Evolutionary conservation across 768 basidiomycete species (phyloP).

Genomic region (Heimioporus sp.): DNA sequence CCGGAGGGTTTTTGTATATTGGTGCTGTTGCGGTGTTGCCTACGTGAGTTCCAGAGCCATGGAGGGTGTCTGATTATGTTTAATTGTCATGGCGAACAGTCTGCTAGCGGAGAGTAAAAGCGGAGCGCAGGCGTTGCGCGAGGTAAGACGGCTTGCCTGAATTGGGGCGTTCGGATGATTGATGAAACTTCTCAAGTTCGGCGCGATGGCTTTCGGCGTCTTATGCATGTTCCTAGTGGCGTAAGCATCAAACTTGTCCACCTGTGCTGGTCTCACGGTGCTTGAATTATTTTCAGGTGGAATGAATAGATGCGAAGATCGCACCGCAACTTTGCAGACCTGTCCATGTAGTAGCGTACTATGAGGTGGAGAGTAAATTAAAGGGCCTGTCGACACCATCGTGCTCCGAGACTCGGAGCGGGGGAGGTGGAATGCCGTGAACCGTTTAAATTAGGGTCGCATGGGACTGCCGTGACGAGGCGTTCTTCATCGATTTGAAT

Average conservation of each 20-base stretch:
- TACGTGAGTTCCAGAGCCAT: constrained; percentile 53
- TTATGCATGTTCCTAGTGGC: constrained; percentile 90
- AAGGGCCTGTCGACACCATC: no score
- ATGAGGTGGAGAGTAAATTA: no score
- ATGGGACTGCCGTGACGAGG: background rate
- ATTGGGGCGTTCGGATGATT: constrained; percentile 14
- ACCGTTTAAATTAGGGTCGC: constrained; percentile 24
- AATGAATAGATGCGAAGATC: constrained; percentile 56
- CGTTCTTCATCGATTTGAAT: constrained; percentile 12
- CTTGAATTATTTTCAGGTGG: constrained; percentile 50
- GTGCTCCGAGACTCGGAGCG: constrained; percentile 7
- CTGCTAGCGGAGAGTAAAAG: constrained; percentile 86
- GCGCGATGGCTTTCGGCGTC: constrained; percentile 88
- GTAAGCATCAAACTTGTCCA: constrained; percentile 49
- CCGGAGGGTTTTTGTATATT: constrained; percentile 91
- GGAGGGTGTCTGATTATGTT: constrained; percentile 4
- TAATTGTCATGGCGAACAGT: constrained; percentile 38
- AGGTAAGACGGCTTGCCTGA: constrained; percentile 45
- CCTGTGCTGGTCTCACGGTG: constrained; percentile 18
- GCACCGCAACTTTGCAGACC: background rate
- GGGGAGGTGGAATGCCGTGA: constrained; percentile 21
- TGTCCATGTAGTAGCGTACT: constrained; percentile 6
- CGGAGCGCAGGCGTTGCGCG: constrained; percentile 84
- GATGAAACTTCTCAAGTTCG: constrained; percentile 57
- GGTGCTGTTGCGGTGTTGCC: constrained; percentile 90